Percentiles rank a stretch among this genome's conserved stretches.
Conservation (phyloP, 345 rosid species). For the Cardamine chenopodiifolia region DNA sequence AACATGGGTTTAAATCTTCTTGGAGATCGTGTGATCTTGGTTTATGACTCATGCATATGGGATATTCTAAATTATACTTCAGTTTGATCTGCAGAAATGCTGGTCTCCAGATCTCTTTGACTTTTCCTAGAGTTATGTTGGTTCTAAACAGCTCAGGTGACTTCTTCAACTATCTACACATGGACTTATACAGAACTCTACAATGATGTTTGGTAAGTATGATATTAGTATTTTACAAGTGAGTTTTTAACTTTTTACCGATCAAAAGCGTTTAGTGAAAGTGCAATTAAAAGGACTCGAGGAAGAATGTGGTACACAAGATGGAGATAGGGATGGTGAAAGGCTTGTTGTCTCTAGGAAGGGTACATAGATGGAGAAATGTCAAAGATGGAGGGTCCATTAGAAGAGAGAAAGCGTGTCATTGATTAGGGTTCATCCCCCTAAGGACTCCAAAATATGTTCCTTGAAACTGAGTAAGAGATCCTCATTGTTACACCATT, state of each 20-base stretch:
- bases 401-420: constrained; percentile 18
- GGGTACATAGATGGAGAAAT: constrained; percentile 39
- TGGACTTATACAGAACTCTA: background rate
- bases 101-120: constrained; percentile 16
- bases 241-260: background rate
- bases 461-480: constrained; percentile 30
- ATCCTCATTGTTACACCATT: constrained; percentile 41
- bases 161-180: constrained; percentile 19
- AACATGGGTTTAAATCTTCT: constrained; percentile 59
- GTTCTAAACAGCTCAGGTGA: constrained; percentile 11
- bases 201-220: background rate
- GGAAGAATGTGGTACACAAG: constrained; percentile 39
- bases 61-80: constrained; percentile 46
- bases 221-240: too few species aligned
- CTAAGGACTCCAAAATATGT: constrained; percentile 34
- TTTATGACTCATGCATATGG: constrained; percentile 26
- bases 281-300: constrained; percentile 12
- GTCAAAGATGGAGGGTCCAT: constrained; percentile 44
- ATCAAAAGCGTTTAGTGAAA: constrained; percentile 1
- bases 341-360: constrained; percentile 30
- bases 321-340: constrained; percentile 37
- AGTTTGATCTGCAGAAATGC: constrained; percentile 30
- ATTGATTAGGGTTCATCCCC: constrained; percentile 43
- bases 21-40: constrained; percentile 67
- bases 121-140: constrained; percentile 21